Evolutionary conservation across 2,329 filamentous ascomycete species (phyloP).

Genomic region (Aspergillus viridinutans): DNA sequence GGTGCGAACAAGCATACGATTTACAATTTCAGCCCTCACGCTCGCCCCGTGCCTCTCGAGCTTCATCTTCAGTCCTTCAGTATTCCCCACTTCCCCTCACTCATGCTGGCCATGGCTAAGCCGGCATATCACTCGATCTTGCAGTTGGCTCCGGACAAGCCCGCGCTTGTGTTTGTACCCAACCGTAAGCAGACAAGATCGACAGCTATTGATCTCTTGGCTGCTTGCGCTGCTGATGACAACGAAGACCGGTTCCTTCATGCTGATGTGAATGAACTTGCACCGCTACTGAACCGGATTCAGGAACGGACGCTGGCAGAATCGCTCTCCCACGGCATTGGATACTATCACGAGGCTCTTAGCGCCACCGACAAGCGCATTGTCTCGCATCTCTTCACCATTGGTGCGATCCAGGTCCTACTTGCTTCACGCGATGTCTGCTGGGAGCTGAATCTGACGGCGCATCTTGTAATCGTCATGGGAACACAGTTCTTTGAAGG

Average conservation of each 20-base stretch:
- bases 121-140: constrained; percentile 86
- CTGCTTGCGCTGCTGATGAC: constrained; percentile 82
- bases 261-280: constrained; percentile 74
- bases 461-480: constrained; percentile 93
- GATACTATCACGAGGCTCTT: constrained; percentile 94
- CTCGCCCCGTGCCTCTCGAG: constrained; percentile 83
- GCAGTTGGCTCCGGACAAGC: constrained; percentile 83
- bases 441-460: constrained; percentile 86
- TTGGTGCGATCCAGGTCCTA: constrained; percentile 84
- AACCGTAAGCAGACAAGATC: constrained; percentile 87
- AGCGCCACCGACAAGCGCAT: constrained; percentile 87
- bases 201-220: constrained; percentile 80
- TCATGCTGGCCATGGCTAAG: constrained; percentile 98
- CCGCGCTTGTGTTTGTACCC: constrained; percentile 86
- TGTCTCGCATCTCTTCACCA: constrained; percentile 84
- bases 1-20: constrained; percentile 97
- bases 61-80: constrained; percentile 93
- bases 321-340: constrained; percentile 87
- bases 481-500: constrained; percentile 97
- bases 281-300: constrained; percentile 74
- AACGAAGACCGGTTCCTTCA: constrained; percentile 93
- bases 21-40: constrained; percentile 95
- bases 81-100: constrained; percentile 92
- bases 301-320: constrained; percentile 84
- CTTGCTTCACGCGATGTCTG: constrained; percentile 82